Evolutionary conservation across 306 rosid genomes (phyloP).

Genomic region (Vigna unguiculata): DNA sequence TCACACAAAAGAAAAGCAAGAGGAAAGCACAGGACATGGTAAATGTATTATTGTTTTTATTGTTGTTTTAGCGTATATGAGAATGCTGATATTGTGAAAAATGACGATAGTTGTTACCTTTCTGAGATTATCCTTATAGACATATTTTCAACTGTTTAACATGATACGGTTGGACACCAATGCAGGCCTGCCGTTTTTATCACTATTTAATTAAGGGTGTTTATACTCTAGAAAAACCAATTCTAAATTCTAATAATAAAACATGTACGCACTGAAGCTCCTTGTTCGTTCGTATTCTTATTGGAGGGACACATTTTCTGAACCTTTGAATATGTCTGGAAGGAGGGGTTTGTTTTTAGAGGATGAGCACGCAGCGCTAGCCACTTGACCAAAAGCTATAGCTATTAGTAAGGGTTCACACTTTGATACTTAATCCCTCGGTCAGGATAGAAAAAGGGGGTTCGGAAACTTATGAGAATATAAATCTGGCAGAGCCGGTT

Average conservation of each 20-base stretch:
- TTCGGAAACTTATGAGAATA: too few species aligned
- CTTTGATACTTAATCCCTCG: too few species aligned
- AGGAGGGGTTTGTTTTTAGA: background rate
- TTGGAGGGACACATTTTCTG: background rate
- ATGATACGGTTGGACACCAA: background rate
- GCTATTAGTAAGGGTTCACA: too few species aligned
- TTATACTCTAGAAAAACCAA: too few species aligned
- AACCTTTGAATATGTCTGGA: background rate
- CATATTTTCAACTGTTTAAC: background rate
- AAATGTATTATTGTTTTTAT: background rate
- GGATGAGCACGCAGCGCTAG: too few species aligned
- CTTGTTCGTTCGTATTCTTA: background rate
- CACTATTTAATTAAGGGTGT: background rate
- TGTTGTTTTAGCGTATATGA: background rate
- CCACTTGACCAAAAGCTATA: too few species aligned
- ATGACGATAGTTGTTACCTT: background rate
- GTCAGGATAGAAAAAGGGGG: too few species aligned
- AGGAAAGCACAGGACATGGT: background rate
- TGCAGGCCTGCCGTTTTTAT: background rate
- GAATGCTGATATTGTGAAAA: background rate
- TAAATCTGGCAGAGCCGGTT: too few species aligned
- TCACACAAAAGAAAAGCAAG: too few species aligned
- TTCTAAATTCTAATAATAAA: background rate
- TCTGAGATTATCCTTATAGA: background rate
- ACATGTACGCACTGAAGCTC: background rate